phyloP scores from a whole-genome alignment of 2,329 filamentous ascomycete genomes.

The Moelleriella libera region DNA sequence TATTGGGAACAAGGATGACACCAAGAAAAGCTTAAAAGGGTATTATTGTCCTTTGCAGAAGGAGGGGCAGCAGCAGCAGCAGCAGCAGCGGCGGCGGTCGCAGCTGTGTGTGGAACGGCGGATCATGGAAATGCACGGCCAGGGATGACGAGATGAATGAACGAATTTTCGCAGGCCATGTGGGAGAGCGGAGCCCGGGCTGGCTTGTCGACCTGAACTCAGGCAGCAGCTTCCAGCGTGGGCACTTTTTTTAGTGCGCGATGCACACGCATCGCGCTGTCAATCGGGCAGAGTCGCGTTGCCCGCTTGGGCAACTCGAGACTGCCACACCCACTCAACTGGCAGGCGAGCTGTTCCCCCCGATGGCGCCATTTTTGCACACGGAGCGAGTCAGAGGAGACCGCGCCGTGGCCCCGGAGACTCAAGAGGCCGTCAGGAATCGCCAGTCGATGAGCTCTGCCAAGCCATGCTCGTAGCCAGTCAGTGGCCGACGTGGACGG shows the following conservation, averaged over 20 bases:
- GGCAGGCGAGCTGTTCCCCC: neutral
- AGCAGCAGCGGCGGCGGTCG: neutral
- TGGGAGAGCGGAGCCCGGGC: constrained; percentile 13
- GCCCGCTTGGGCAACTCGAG: neutral
- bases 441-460: neutral
- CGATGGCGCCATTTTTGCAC: constrained; percentile 1
- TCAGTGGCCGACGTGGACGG: neutral
- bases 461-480: neutral
- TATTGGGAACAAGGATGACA: neutral
- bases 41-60: neutral
- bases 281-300: constrained; percentile 1
- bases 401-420: neutral
- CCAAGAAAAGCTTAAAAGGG: neutral
- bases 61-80: neutral
- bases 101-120: neutral
- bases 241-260: too few relatives aligned
- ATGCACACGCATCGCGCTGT: neutral
- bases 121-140: neutral
- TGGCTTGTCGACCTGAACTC: constrained; percentile 3
- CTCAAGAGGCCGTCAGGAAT: neutral
- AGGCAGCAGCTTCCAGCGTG: neutral
- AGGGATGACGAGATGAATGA: constrained; percentile 17
- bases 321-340: neutral
- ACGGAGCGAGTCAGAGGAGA: constrained; percentile 1
- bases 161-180: constrained; percentile 12